Percentiles rank a stretch among this genome's conserved stretches.
phyloP scores from a whole-genome alignment of 805 yeast species.

The Lipomyces sp. region DNA sequence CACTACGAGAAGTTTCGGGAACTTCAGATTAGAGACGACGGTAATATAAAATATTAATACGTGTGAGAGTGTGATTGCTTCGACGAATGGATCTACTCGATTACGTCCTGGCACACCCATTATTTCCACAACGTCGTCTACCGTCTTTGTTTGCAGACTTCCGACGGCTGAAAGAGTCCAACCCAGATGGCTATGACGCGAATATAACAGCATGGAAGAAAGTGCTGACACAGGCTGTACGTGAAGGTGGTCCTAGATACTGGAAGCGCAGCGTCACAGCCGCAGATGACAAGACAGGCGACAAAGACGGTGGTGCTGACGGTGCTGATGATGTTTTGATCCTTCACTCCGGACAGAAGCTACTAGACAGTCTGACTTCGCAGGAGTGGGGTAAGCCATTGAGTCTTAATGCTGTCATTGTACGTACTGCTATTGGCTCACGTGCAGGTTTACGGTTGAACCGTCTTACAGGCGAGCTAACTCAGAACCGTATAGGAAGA shows the following conservation, averaged over 20 bases:
- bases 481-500: constrained; percentile 14
- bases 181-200: constrained; percentile 57
- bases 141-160: constrained; percentile 58
- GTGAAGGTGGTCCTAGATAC: constrained; percentile 8
- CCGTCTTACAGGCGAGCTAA: background rate
- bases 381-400: constrained; percentile 27
- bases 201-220: constrained; percentile 55
- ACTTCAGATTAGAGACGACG: background rate
- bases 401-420: constrained; percentile 25
- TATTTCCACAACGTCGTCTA: constrained; percentile 50
- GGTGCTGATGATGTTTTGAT: constrained; percentile 16
- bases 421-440: constrained; percentile 3
- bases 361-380: constrained; percentile 14
- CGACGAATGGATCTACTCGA: constrained; percentile 21
- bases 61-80: background rate
- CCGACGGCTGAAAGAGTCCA: constrained; percentile 49
- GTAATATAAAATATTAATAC: background rate
- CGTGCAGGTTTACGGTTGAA: too few species aligned
- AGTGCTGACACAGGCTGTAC: constrained; percentile 45
- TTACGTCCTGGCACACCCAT: constrained; percentile 38
- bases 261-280: background rate
- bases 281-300: background rate
- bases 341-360: constrained; percentile 23
- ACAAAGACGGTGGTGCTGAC: too few species aligned
- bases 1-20: background rate